Conservation (phyloP, 495 filamentous ascomycete genomes). For the Xylaria curta region DNA sequence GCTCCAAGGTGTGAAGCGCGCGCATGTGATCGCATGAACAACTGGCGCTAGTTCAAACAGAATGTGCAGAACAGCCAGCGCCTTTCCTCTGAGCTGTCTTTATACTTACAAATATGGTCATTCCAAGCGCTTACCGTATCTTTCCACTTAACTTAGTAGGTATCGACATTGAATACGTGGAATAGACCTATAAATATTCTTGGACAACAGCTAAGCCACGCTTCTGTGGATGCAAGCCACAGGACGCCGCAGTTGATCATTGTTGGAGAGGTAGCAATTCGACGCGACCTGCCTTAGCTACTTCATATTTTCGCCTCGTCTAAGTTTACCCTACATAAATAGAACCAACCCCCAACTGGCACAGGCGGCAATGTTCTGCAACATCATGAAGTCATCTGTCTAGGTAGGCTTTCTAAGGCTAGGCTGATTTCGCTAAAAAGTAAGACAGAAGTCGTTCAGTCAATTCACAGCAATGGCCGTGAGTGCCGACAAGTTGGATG, state of each 20-base stretch:
- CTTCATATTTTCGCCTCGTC: not conserved
- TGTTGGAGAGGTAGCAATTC: too few relatives aligned
- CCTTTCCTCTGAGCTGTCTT: not conserved
- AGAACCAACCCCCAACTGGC: not conserved
- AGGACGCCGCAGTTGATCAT: too few relatives aligned
- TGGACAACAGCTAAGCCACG: not conserved
- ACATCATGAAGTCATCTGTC: not conserved
- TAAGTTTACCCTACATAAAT: not conserved
- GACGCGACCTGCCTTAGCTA: too few relatives aligned
- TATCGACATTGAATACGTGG: not conserved
- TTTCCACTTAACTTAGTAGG: not conserved
- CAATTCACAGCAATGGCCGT: not conserved
- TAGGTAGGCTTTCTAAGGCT: not conserved
- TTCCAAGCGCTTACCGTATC: not conserved
- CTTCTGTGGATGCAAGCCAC: not conserved
- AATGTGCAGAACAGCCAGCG: too few relatives aligned
- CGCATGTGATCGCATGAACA: not conserved
- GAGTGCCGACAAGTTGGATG: too few relatives aligned
- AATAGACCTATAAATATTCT: not conserved
- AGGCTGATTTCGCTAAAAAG: not conserved
- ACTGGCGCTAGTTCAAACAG: too few relatives aligned
- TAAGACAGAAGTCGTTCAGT: not conserved
- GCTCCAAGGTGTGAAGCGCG: not conserved
- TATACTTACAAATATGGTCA: not conserved
- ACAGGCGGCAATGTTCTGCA: not conserved